phyloP scores from a whole-genome alignment of 2,329 filamentous ascomycete genomes.

The Ophiostoma sp. region DNA sequence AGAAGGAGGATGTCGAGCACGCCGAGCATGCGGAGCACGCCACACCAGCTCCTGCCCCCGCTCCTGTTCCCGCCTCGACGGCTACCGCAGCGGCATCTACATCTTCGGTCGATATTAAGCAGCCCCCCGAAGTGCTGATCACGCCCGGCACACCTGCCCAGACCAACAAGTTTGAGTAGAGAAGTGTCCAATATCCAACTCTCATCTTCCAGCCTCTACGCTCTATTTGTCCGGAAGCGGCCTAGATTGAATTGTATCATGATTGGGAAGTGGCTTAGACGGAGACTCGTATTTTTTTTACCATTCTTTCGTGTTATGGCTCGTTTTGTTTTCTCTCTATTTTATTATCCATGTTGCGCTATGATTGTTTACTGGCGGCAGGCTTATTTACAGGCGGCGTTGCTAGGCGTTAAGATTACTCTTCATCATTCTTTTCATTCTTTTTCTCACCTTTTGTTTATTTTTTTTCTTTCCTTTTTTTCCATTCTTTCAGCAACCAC shows the following conservation, averaged over 20 bases:
- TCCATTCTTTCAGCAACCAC: neutral
- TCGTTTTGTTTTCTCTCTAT: neutral
- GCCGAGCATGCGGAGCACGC: conserved; percentile 37
- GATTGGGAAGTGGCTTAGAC: neutral
- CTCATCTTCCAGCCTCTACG: neutral
- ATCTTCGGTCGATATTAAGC: conserved; percentile 22
- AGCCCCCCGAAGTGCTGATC: conserved; percentile 40
- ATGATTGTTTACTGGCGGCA: neutral
- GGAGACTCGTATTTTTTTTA: neutral
- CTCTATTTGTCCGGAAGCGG: neutral
- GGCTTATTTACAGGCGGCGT: neutral
- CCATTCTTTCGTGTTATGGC: neutral
- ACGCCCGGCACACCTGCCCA: conserved; percentile 47
- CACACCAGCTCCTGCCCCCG: neutral
- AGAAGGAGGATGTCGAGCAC: conserved; percentile 21
- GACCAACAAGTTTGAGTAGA: conserved; percentile 17
- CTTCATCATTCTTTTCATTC: neutral
- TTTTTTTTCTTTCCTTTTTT: neutral
- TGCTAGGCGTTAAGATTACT: neutral
- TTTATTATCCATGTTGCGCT: neutral
- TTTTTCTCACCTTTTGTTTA: neutral
- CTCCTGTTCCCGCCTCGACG: neutral
- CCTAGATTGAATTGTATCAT: neutral
- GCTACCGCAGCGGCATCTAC: neutral
- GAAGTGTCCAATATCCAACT: too few relatives aligned